Evolutionary conservation across 2,329 filamentous ascomycete genomes (phyloP), one percentile per base, ranked within the genome.

Genomic region (Teratosphaeria viscida): DNA sequence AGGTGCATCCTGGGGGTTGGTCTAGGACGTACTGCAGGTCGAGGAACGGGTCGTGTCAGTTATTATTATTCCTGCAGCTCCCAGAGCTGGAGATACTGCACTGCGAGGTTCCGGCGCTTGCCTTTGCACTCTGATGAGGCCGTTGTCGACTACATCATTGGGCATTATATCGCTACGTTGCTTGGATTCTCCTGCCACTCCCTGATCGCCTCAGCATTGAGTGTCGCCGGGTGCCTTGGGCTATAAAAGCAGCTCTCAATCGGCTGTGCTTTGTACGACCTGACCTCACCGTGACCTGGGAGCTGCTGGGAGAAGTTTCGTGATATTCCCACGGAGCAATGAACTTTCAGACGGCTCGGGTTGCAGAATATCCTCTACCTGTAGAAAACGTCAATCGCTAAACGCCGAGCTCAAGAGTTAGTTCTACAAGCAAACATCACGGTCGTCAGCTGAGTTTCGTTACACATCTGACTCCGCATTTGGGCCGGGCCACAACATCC

Each of bases 261-360:
- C 8, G 16, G n/a, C 43, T 7, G 16, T 49, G 8, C n/a, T 49
- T 49, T 49, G 43, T 26, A 14, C 37, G 37, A 43, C 37, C 19
- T 16, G 6, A 23, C 43, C n/a, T 47, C 3, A 47, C 14, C 7
- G 3, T 47, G 43, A 23, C 43, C 14, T 19, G 14, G 43, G 43
- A 19, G 43, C 43, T 49, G 43, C 16, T 19, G 6, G 23, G 43
- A 8, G 11, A n/a, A 49, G 29, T 23, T 8, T 6, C 16, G 43
- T n/a, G 16, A 19, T n/a, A 10, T 49, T 19, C 6, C 19, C 43
- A 49, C 16, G 19, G n/a, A 49, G 43, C 43, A 39, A 88, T 70
- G 68, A 68, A 68, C 67, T 68, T 69, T 61, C 67, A 69, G 59
- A 60, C 66, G 32, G 61, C 61, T 5, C 62, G 63, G 19, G 59